A percentile compares a stretch with the other conserved stretches of the same genome.
phyloP scores from a whole-genome alignment of 2,329 filamentous ascomycete species.

The Pseudocercospora vitis region DNA sequence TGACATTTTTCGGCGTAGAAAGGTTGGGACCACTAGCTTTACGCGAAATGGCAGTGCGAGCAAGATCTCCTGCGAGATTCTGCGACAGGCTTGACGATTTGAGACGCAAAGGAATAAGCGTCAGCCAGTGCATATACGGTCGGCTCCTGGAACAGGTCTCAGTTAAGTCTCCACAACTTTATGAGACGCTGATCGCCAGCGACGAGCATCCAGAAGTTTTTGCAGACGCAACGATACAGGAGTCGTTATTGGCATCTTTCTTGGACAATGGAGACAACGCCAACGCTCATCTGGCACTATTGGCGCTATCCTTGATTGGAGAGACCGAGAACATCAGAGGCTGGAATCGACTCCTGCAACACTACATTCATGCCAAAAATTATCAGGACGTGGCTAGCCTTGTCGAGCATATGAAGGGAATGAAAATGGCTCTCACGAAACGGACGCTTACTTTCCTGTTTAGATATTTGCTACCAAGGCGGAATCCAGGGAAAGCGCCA shows the following conservation, averaged over 20 bases:
- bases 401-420: conserved; percentile 53
- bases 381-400: conserved; percentile 36
- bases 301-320: conserved; percentile 48
- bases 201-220: conserved; percentile 67
- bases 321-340: conserved; percentile 38
- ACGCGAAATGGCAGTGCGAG: conserved; percentile 72
- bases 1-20: conserved; percentile 69
- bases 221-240: conserved; percentile 57
- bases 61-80: conserved; percentile 58
- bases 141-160: conserved; percentile 66
- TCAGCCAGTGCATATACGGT: conserved; percentile 64
- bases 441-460: conserved; percentile 49
- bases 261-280: conserved; percentile 52
- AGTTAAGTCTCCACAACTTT: conserved; percentile 53
- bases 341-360: conserved; percentile 52
- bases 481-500: conserved; percentile 42
- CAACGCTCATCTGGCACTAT: conserved; percentile 57
- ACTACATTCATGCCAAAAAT: conserved; percentile 37
- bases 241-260: conserved; percentile 55
- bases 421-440: conserved; percentile 44
- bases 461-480: conserved; percentile 41
- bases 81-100: conserved; percentile 61
- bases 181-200: conserved; percentile 55
- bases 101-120: conserved; percentile 60
- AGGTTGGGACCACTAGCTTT: conserved; percentile 73